A percentile compares a stretch with the other conserved stretches of the same genome.
Evolutionary conservation across 2,329 filamentous ascomycete species (phyloP).

Genomic region (Cladophialophora yegresii): DNA sequence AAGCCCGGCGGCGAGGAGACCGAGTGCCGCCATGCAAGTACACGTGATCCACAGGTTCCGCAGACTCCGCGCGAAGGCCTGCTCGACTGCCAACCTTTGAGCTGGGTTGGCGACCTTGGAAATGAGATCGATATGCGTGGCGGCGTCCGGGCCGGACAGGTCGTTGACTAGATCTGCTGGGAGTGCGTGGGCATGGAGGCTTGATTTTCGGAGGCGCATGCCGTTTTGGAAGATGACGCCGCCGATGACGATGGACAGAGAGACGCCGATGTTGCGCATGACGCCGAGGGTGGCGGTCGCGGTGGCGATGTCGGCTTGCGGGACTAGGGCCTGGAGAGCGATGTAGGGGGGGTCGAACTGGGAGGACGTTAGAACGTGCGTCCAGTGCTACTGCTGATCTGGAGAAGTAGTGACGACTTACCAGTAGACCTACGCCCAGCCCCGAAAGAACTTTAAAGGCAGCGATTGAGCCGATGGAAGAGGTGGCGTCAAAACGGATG

Average conservation of each 20-base stretch:
- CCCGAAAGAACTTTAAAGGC: slow-evolving; percentile 45
- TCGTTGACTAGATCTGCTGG: slow-evolving; percentile 18
- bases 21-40: slow-evolving; percentile 42
- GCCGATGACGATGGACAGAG: slow-evolving; percentile 61
- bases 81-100: slow-evolving; percentile 45
- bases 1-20: slow-evolving; percentile 45
- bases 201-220: slow-evolving; percentile 32
- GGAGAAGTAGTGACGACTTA: background rate
- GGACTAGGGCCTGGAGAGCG: slow-evolving; percentile 56
- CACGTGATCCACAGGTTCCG: slow-evolving; percentile 56
- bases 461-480: background rate
- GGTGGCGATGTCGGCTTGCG: slow-evolving; percentile 54
- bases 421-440: slow-evolving; percentile 51
- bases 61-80: slow-evolving; percentile 47
- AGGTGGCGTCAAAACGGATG: slow-evolving; percentile 42
- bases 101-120: slow-evolving; percentile 31
- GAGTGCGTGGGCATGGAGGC: slow-evolving; percentile 35
- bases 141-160: slow-evolving; percentile 30
- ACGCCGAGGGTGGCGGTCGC: slow-evolving; percentile 65
- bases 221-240: slow-evolving; percentile 52
- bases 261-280: slow-evolving; percentile 58
- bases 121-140: slow-evolving; percentile 38
- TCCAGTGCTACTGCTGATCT: background rate
- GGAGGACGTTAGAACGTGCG: background rate
- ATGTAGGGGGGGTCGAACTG: slow-evolving; percentile 57